Evolutionary conservation across 306 rosid species (phyloP), one percentile per base, ranked within the genome.

Genomic region (Vicia faba): DNA sequence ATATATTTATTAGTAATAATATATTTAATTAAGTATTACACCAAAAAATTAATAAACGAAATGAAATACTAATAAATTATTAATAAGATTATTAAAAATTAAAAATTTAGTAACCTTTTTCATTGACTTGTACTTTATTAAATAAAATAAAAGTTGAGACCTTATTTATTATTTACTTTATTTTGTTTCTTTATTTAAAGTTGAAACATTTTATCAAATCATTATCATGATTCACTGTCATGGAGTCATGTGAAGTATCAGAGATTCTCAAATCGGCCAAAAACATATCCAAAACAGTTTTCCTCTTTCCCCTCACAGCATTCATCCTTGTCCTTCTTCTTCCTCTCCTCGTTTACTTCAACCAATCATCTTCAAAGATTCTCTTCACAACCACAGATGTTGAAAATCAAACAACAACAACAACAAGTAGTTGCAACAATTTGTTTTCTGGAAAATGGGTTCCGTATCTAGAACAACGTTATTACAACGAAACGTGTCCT

Each of bases 381-480:
- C 61, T 39, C 40, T 31, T 9, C 2, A 26, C 54, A 79, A 5
- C 16, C 3, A 53, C 59, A 4, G 14, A 25, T 45, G 63, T 57
- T 25, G 67, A 35, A 62, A 55, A 14, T 51, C 53, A 25, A 57
- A 20, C 4, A 15, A 71, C 45, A 56, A 5, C 58, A 13, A 13
- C 19, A 64, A 76, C 61, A 35, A 18, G 10, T 5, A 61, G 18
- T 8, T 92, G 98, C 46, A 66, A 83, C 48, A 66, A 88, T 53
- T 9, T 93, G 19, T 91, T 87, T 31, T 71, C 62, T 6, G 99
- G 99, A n/a, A 73, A 82, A 2, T 90, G 99, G 99, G 75, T 82
- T 66, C 78, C 91, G 8, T 63, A 78, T 64, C 54, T 71, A 0
- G 18, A 64, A 15, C 81, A 73, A 3, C 87, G 86, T 44, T 84